Conservation (phyloP, 148 eudicot species). For the Dianthus caryophyllus region DNA sequence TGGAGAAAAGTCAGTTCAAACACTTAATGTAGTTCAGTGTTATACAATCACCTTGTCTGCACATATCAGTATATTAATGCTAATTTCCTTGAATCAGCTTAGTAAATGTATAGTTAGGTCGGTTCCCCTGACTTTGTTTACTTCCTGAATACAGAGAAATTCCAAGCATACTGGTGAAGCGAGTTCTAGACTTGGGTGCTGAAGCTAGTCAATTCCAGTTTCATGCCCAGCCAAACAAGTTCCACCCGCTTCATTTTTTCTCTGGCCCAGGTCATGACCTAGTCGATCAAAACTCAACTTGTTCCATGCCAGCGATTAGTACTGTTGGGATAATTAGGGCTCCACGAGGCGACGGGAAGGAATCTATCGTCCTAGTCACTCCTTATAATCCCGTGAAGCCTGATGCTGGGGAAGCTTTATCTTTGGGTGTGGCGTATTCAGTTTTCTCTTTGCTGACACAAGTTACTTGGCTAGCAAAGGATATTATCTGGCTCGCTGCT, state of each 20-base stretch:
- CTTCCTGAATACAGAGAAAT: slow-evolving; percentile 49
- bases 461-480: slow-evolving; percentile 95
- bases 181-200: slow-evolving; percentile 66
- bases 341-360: slow-evolving; percentile 98
- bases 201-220: slow-evolving; percentile 76
- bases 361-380: slow-evolving; percentile 86
- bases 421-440: slow-evolving; percentile 70
- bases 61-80: no score
- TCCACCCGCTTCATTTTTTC: slow-evolving; percentile 81
- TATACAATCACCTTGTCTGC: not conserved
- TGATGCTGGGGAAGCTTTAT: slow-evolving; percentile 56
- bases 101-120: no score
- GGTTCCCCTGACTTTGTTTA: no score
- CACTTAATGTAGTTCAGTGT: not conserved
- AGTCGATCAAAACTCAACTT: slow-evolving; percentile 47
- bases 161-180: slow-evolving; percentile 49
- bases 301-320: slow-evolving; percentile 52
- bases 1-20: not conserved
- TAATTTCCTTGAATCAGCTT: no score
- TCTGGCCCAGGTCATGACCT: slow-evolving; percentile 47
- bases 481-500: slow-evolving; percentile 95
- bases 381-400: slow-evolving; percentile 69
- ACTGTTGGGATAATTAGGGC: slow-evolving; percentile 89
- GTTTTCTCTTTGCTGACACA: slow-evolving; percentile 67
- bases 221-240: slow-evolving; percentile 45